Evolutionary conservation across 768 basidiomycete species (phyloP), one percentile per base, ranked within the genome.

Genomic region (Boletus barrowsii): DNA sequence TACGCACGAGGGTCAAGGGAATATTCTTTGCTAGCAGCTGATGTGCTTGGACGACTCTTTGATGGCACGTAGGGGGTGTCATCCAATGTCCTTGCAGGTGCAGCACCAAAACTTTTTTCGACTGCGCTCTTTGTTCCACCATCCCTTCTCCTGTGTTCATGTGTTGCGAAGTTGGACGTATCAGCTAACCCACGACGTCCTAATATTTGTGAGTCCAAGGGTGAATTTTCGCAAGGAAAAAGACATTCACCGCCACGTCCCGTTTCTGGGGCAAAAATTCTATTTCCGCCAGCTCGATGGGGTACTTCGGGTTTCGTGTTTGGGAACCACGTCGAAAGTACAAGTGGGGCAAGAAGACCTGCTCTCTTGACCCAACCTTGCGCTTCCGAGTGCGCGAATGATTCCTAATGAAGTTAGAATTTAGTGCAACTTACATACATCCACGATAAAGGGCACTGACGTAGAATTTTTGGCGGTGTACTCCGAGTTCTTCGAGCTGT

Each of bases 1-100:
- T 97, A 99, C 51, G 87, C 83, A 42, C 88, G 89, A 0, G 90
- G 92, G 62, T 87, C 82, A 32, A 72, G 77, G 10, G 61, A 49
- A 26, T 52, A 39, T 18, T 33, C 49, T 32, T 39, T 47, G 36
- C 9, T 46, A 41, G 39, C 39, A 10, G 14, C n/a, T 0, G 42
- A 33, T 17, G 18, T 10, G 14, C 29, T 29, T 52, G 45, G 41
- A 24, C 26, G n/a, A 15, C 26, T 29, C 18, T 18, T 54, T 17
- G 43, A 44, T 9, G 47, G 39, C 6, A 35, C 18, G 18, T 1
- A 18, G 37, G n/a, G n/a, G n/a, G 37, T n/a, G 10, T 48, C 44
- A 24, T 54, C 24, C 17, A 45, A 35, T 22, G 33, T 22, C 26
- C 35, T 53, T 8, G 22, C 18, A 40, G 48, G 35, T 10, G 40